Evolutionary conservation across 345 rosid genomes (phyloP).

Genomic region (rapeseed (Brassica napus)): Da-Ae NC_063446.1:3364001-3364500

Average conservation of each 20-base stretch:
- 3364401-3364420: neutral
- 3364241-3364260: constrained; percentile 1
- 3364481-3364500: neutral
- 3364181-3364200: neutral
- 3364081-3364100: neutral
- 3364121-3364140: neutral
- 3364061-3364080: constrained; percentile 8
- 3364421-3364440: neutral
- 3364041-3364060: constrained; percentile 23
- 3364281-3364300: constrained; percentile 41
- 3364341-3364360: neutral
- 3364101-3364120: neutral
- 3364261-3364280: constrained; percentile 10
- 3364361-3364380: neutral
- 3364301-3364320: constrained; percentile 39
- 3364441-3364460: neutral
- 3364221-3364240: neutral
- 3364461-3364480: neutral
- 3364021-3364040: constrained; percentile 25
- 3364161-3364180: constrained; percentile 4
- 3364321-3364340: constrained; percentile 25
- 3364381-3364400: neutral
- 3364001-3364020: constrained; percentile 45
- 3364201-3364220: neutral
- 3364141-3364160: constrained; percentile 10